A percentile compares a stretch with the other conserved stretches of the same genome.
Conservation (phyloP, 2,329 filamentous ascomycete species). For the Pleomassaria siparia region DNA sequence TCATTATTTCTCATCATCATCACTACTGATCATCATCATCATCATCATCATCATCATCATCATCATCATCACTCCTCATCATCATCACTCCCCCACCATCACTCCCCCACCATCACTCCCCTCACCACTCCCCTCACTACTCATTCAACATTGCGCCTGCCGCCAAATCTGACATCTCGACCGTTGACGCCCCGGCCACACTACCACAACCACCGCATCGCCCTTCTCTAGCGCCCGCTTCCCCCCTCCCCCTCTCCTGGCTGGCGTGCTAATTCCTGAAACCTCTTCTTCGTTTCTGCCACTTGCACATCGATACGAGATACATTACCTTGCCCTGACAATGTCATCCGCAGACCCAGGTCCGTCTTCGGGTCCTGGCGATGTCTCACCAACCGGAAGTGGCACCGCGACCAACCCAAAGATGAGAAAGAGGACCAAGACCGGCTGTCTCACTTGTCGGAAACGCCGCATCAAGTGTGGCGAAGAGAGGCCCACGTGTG, state of each 20-base stretch:
- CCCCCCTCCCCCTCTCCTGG: conserved; percentile 17
- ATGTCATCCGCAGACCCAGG: conserved; percentile 27
- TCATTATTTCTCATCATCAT: too few relatives aligned
- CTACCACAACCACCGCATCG: conserved; percentile 26
- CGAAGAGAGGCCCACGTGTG: conserved; percentile 79
- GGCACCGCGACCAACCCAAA: conserved; percentile 29
- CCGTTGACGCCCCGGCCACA: conserved; percentile 24
- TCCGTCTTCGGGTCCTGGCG: conserved; percentile 23
- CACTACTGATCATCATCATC: too few relatives aligned
- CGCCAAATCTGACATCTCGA: conserved; percentile 25
- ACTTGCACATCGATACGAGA: neutral
- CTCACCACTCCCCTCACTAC: conserved; percentile 12
- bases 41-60: too few relatives aligned
- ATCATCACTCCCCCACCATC: too few relatives aligned
- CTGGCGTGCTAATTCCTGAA: conserved; percentile 3
- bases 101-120: too few relatives aligned
- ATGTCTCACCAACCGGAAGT: conserved; percentile 32
- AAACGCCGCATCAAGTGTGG: conserved; percentile 97
- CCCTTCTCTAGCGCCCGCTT: conserved; percentile 29
- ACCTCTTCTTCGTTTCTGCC: conserved; percentile 8
- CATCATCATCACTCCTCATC: too few relatives aligned
- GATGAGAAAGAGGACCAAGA: conserved; percentile 70
- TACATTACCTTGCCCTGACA: neutral
- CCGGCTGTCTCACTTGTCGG: conserved; percentile 89
- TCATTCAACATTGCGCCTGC: conserved; percentile 9